Evolutionary conservation across 2,329 filamentous ascomycete species (phyloP), one percentile per base, ranked within the genome.

Genomic region (Phaeoacremonium minimum): DNA sequence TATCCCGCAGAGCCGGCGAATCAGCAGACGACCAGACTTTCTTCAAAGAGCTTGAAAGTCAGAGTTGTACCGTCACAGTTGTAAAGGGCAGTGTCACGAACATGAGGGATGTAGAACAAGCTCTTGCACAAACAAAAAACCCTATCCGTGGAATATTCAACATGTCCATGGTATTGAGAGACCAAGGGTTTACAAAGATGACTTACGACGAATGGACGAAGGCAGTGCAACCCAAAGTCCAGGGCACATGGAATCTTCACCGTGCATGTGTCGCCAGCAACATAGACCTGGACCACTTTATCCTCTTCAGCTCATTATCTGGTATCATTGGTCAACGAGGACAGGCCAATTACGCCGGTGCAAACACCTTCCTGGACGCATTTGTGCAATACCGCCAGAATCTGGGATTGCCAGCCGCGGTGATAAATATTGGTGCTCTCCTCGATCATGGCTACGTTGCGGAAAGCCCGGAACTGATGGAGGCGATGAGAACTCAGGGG

Each of bases 361-460:
- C 51, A 5, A 64, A 63, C 41, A 47, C 51, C 18, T 66, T 58
- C 44, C 41, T 61, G 36, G 56, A 63, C 19, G 46, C 52, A 13
- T 54, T 66, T 20, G 55, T 49, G 32, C 50, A 52, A 18, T 60
- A 58, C 37, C 52, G 63, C 6, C 47, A 53, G 13, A 36, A 38
- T 0, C 46, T 46, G 11, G 57, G 59, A 3, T 46, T 62, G 1
- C 49, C 61, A 2, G 64, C 58, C 5, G 52, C 53, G 1, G 44
- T 46, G 5, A 50, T 68, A 7, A 52, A 66, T 40, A 50, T 68
- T 20, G 58, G 63, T 3, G 44, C 47, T 2, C 45, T 69, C 14
- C 34, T 38, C 4, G 48, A 47, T 20, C 43, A 53, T 26, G 52
- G 52, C 9, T 53, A 45, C 31, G 50, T 54, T 4, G 49, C 49